Evolutionary conservation across 305 asterid species (phyloP).

Genomic region (Withania somnifera): DNA sequence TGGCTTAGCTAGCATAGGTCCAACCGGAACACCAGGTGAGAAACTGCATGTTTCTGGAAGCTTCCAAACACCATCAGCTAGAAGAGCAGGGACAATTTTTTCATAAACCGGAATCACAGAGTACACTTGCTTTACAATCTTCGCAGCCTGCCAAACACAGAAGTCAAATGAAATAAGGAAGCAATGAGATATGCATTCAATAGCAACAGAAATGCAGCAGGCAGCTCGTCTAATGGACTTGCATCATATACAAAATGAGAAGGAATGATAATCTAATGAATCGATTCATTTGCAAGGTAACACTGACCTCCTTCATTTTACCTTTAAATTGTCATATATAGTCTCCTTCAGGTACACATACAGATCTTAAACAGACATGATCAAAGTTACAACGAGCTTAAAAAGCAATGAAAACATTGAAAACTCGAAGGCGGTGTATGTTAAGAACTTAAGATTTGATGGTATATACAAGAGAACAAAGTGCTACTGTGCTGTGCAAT

Average conservation of each 20-base stretch:
- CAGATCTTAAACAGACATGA: no score
- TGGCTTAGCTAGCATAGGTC: conserved; percentile 97
- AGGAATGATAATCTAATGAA: neutral
- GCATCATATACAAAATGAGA: neutral
- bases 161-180: neutral
- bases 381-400: no score
- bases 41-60: conserved; percentile 70
- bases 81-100: no score
- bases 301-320: neutral
- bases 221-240: neutral
- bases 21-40: conserved; percentile 88
- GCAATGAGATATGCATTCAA: neutral
- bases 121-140: conserved; percentile 77
- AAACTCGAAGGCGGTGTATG: no score
- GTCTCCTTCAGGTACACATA: no score
- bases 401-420: no score
- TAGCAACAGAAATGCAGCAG: neutral
- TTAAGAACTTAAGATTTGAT: no score
- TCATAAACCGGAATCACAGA: conserved; percentile 91
- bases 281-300: neutral
- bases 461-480: no score
- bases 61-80: conserved; percentile 83
- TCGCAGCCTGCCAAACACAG: conserved; percentile 63
- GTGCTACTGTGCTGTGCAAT: no score
- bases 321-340: neutral